Base-by-base conservation (phyloP, 73 alveolate species). In the Stentor coeruleus region DNA sequence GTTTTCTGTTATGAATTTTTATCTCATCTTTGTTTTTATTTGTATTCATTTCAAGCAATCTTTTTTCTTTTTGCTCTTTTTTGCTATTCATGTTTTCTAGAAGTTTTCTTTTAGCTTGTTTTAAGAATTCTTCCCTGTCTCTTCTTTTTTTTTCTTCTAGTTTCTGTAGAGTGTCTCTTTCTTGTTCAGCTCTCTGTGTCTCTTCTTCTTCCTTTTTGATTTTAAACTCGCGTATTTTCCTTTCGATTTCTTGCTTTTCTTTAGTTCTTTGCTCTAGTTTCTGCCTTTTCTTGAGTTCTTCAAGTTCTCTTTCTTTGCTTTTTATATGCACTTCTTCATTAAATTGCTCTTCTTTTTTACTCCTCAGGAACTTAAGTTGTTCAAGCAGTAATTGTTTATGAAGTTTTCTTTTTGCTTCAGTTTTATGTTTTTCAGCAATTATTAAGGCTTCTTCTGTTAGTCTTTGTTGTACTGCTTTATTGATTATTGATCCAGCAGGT, bases 281-380 rank as follows among this genome's bases (percentile, higher is more conserved):
- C 38, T n/a, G 58, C 36, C 86, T 30, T 35, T 74, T 81, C 38
- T 31, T 20, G 20, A 35, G 79, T 3, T 57, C 31, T 30, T 41
- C 30, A 28, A 3, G 80, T 72, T 59, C 36, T 81, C 74, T 57
- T 31, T 81, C 77, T 74, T 57, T 20, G 31, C 36, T 38, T 33
- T 31, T n/a, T 28, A 26, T n/a, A 4, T 35, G 76, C 74, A 74
- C 80, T 82, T 82, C 85, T 82, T 82, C 76, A 15, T n/a, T 76
- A 14, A 37, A 37, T 28, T 74, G n/a, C 77, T 3, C 81, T 74
- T 35, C 40, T 74, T 74, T 82, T 20, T 35, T 35, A 37, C 30
- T 57, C 36, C 76, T 39, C 14, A 30, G 30, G 30, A 31, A 30
- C 35, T 58, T 37, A 35, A 75, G 83, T 3, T 75, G 35, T 2